Base-by-base conservation (phyloP, 2,329 filamentous ascomycete genomes). In the Fusarium pininemorale region DNA sequence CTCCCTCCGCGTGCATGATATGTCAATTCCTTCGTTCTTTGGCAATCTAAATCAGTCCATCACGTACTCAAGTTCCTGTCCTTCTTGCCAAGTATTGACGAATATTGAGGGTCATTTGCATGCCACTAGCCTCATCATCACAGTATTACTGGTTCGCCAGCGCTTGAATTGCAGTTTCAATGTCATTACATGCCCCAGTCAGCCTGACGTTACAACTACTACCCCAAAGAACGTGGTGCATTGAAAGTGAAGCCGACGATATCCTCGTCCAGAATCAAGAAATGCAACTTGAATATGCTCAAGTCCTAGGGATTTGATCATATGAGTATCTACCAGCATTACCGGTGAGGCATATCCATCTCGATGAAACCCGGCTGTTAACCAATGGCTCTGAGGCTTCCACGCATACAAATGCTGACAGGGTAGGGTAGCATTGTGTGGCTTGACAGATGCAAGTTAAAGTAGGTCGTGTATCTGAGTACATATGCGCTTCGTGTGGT, bases 401-500 rank as follows among this genome's bases (percentile, higher is more conserved):
- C 66, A 69, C 65, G 60, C 54, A 65, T 22, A 45, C 42, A 58
- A 51, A 48, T 66, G 55, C 70, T 70, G 60, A 70, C 48, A 63
- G 26, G 47, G 53, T 65, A 70, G 60, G 60, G 70, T 73, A 39
- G 30, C 45, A 73, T 73, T 22, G 35, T 55, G 66, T 62, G 61
- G 66, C 66, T 67, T 63, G 60, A 73, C 35, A 54, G n/a, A 70
- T 70, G 67, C 67, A 70, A 66, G 67, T 65, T 70, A 53, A 70
- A 70, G 66, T 54, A 54, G 35, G 51, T 18, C 51, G 44, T 63
- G 63, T 22, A 53, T 63, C 35, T 41, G 42, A 37, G 42, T 51
- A 35, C 32, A 35, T 35, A 51, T 22, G 32, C 32, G 18, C n/a
- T n/a, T 41, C 37, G 37, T 24, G 47, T 45, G 24, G 24, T 55